Evolutionary conservation across 306 rosid species (phyloP).

Genomic region (Prosopis cineraria): DNA sequence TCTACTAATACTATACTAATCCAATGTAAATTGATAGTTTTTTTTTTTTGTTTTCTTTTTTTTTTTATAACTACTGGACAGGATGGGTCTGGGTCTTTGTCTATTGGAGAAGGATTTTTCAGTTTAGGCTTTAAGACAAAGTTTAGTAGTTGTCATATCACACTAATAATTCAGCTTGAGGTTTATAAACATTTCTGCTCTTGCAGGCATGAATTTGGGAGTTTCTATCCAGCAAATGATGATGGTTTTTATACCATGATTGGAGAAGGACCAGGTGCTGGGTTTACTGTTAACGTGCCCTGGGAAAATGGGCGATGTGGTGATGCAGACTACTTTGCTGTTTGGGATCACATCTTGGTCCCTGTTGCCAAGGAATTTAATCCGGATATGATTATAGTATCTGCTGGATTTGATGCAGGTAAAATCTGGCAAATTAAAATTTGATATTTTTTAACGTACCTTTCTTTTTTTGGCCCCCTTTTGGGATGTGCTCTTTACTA

Average conservation of each 20-base stretch:
- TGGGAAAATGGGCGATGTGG: slow-evolving; percentile 95
- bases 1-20: slow-evolving; percentile 12
- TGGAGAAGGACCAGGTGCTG: slow-evolving; percentile 86
- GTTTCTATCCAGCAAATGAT: slow-evolving; percentile 74
- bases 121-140: slow-evolving; percentile 22
- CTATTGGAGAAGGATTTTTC: background rate
- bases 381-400: slow-evolving; percentile 79
- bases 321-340: slow-evolving; percentile 94
- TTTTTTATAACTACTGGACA: too few species aligned
- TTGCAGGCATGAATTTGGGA: slow-evolving; percentile 88
- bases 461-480: background rate
- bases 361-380: slow-evolving; percentile 85
- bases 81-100: background rate
- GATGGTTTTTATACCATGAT: slow-evolving; percentile 78
- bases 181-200: slow-evolving; percentile 30
- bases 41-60: too few species aligned
- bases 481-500: background rate
- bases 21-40: too few species aligned
- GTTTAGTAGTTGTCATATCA: background rate
- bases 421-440: background rate
- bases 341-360: slow-evolving; percentile 89
- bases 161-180: slow-evolving; percentile 26
- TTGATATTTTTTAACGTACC: background rate
- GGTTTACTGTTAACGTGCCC: slow-evolving; percentile 91
- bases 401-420: slow-evolving; percentile 99